These are phyloP conservation scores for Torulaspora franciscae DNA, from an alignment of 805 yeast genomes.

Conservation along the genomic window DNA sequence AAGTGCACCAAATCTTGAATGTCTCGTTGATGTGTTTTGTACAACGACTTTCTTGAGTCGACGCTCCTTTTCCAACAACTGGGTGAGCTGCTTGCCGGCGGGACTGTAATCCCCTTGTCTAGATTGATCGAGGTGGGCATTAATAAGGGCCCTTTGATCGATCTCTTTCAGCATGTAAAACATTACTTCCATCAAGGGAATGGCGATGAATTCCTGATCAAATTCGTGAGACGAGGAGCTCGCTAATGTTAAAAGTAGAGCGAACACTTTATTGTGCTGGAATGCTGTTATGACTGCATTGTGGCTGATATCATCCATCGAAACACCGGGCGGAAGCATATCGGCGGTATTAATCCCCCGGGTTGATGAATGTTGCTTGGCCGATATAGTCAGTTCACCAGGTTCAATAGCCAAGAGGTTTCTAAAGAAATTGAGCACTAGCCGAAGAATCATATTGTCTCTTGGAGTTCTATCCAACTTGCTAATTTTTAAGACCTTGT, in stretches of 20 bases:
- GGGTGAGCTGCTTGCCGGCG: constrained; percentile 42
- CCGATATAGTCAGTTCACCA: constrained; percentile 48
- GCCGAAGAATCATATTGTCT: constrained; percentile 66
- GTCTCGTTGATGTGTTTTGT: constrained; percentile 61
- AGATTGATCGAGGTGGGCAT: not conserved
- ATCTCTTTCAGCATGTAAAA: constrained; percentile 59
- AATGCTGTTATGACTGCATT: constrained; percentile 54
- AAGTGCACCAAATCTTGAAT: constrained; percentile 86
- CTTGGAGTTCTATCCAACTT: constrained; percentile 56
- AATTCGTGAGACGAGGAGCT: constrained; percentile 62
- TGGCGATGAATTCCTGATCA: constrained; percentile 55
- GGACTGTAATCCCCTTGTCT: constrained; percentile 17
- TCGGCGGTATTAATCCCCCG: constrained; percentile 32
- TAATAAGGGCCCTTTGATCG: constrained; percentile 31
- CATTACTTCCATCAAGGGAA: constrained; percentile 63
- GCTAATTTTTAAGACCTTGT: constrained; percentile 52
- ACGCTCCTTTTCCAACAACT: constrained; percentile 57
- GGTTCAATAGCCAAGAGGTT: constrained; percentile 79
- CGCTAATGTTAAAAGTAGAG: constrained; percentile 64
- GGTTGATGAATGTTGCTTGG: constrained; percentile 34
- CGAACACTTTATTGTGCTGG: constrained; percentile 66
- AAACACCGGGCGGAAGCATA: constrained; percentile 51
- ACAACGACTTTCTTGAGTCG: constrained; percentile 46
- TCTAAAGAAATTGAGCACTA: constrained; percentile 69
- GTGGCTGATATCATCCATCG: constrained; percentile 62